Evolutionary conservation across 2,329 filamentous ascomycete genomes (phyloP).

Genomic region (Alternaria gansuensis): DNA sequence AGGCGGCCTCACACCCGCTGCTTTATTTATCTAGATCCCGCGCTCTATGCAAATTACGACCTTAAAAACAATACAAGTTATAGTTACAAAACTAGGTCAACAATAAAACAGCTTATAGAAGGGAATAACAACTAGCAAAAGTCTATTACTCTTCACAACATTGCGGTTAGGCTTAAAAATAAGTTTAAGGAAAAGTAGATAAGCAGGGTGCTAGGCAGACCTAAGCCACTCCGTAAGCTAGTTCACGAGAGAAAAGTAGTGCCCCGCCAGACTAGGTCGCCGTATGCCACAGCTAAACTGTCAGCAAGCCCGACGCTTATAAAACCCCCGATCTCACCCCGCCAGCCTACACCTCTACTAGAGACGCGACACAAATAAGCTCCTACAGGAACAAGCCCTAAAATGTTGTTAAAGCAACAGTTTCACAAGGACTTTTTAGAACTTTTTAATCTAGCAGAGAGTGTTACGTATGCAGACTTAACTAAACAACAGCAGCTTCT

Average conservation of each 20-base stretch:
- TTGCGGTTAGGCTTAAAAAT: conserved; percentile 22
- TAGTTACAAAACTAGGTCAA: conserved; percentile 26
- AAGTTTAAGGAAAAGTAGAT: conserved; percentile 21
- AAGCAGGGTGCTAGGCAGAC: conserved; percentile 14
- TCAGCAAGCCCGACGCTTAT: conserved; percentile 4
- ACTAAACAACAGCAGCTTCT: conserved; percentile 20
- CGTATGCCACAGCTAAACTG: not conserved
- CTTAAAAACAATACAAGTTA: conserved; percentile 19
- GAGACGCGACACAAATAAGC: conserved; percentile 1
- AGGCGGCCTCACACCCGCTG: conserved; percentile 16
- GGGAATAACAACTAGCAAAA: conserved; percentile 21
- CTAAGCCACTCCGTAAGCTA: conserved; percentile 18
- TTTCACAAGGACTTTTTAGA: conserved; percentile 19
- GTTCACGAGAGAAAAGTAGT: conserved; percentile 15
- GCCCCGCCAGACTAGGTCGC: not conserved
- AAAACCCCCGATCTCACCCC: conserved; percentile 1
- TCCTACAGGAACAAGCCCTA: not conserved
- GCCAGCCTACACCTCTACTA: not conserved
- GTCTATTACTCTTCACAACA: conserved; percentile 23
- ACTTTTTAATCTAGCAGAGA: conserved; percentile 11
- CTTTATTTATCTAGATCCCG: conserved; percentile 22
- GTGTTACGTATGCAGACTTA: conserved; percentile 13
- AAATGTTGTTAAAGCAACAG: conserved; percentile 11
- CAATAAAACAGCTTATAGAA: conserved; percentile 19
- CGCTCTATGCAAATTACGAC: conserved; percentile 12